Evolutionary conservation across 306 rosid species (phyloP), one percentile per base, ranked within the genome.

Genomic region (Mucuna pruriens): DNA sequence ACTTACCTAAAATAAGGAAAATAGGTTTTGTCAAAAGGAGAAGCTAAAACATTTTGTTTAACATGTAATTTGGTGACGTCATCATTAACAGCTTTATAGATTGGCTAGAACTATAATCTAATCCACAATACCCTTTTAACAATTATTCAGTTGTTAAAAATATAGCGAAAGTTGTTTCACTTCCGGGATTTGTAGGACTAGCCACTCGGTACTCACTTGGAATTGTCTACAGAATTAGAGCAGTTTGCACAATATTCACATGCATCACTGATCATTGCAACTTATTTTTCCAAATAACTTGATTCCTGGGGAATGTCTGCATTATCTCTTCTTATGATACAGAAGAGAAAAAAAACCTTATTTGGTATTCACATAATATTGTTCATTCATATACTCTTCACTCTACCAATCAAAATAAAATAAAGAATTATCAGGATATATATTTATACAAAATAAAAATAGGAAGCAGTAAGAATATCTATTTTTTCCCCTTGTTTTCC

Each of bases 111-210:
- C 77, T 52, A 76, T 29, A 7, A 57, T 38, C 19, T 3, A 11
- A 66, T 54, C 22, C 44, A 16, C n/a, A 9, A 48, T 48, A 48
- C 7, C 20, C 55, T 48, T 48, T 16, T 16, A 54, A 20, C 76
- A 77, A 51, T 77, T 80, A 44, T 70, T 71, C 70, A 75, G 71
- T 76, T 77, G 82, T 63, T 29, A 15, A 36, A 77, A 65, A 80
- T 38, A 49, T 29, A 29, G 31, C 31, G 55, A 60, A 74, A 20
- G 57, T 80, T 39, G 44, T 80, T 84, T 31, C 15, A 7, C 62
- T 74, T 66, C 63, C 26, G 31, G 81, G 62, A 57, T 79, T 74
- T 74, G 78, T 58, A 79, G 81, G 81, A 79, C 36, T 64, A 54
- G n/a, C 33, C 0, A 20, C 46, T 77, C 49, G 46, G 57, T 62